Base-by-base conservation (phyloP, 805 yeast species). In the Saturnispora diversa region DNA sequence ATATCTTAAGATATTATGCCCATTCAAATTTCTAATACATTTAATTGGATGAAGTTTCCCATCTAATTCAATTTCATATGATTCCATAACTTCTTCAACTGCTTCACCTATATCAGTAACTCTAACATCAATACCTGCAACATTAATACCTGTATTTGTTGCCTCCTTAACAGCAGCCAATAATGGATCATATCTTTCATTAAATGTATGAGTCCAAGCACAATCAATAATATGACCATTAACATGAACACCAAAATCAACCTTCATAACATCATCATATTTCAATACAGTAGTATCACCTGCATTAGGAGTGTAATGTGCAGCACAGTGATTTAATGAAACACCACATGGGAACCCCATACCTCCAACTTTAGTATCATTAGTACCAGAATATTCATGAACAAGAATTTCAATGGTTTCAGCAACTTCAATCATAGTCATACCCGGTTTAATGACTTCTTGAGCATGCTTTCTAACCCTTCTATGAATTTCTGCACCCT, bases 261-360 rank as follows among this genome's bases (percentile, higher is more conserved):
- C 90, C 65, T 92, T 92, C 85, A 92, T 77, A 35, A 92, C 96
- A 60, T 92, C 98, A 45, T 85, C 94, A 53, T 86, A 76, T 45
- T 72, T 68, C 50, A 92, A 66, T 2, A 83, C 82, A 6, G 84
- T 73, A 53, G 77, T 85, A 60, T 92, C 98, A 10, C 95, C 95
- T 5, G 90, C 81, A 64, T 92, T 92, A 11, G 98, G 98, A 0
- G 97, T 90, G 63, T 87, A 92, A 60, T 92, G 99, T 0, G 98
- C 98, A 20, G 99, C 99, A 56, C 86, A 80, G 56, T 87, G 84
- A 63, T 92, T 92, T 48, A 90, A 62, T 1, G 95, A 85, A 29
- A 92, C 72, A 44, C 99, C 99, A n/a, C 97, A 87, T 37, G 99
- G 99, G 72, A 92, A 92, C 5, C 97, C 99, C 53, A 88, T 77